A percentile compares a stretch with the other conserved stretches of the same genome.
phyloP scores from a whole-genome alignment of 1,284 basidiomycete genomes.

The Apiotrichum mycotoxinovorans region DNA sequence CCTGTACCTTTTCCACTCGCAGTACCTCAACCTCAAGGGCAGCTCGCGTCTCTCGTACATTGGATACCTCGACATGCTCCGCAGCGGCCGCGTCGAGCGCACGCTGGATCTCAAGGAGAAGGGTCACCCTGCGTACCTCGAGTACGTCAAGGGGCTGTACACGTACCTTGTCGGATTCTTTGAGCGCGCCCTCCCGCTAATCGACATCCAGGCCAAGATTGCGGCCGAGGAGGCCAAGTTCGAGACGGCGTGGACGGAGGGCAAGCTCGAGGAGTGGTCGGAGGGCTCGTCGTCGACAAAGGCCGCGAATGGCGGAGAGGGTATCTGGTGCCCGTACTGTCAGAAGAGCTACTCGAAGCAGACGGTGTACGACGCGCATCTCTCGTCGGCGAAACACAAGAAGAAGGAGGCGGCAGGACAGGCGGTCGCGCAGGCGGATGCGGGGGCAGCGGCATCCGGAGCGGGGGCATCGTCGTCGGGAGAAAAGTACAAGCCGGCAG shows the following conservation, averaged over 20 bases:
- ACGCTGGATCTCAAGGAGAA: slow-evolving; percentile 72
- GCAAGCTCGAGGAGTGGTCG: slow-evolving; percentile 74
- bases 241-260: slow-evolving; percentile 71
- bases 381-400: slow-evolving; percentile 90
- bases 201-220: slow-evolving; percentile 72
- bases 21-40: slow-evolving; percentile 85
- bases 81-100: slow-evolving; percentile 50
- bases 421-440: slow-evolving; percentile 26
- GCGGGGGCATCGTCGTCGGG: slow-evolving; percentile 48
- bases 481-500: slow-evolving; percentile 65
- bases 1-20: slow-evolving; percentile 79
- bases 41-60: slow-evolving; percentile 78
- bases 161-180: slow-evolving; percentile 81
- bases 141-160: slow-evolving; percentile 79
- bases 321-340: slow-evolving; percentile 95
- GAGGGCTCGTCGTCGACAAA: slow-evolving; percentile 43
- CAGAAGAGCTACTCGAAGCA: slow-evolving; percentile 93
- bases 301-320: slow-evolving; percentile 40
- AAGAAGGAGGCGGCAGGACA: slow-evolving; percentile 64
- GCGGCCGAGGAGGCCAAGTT: slow-evolving; percentile 66
- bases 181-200: slow-evolving; percentile 79
- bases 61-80: slow-evolving; percentile 81
- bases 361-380: slow-evolving; percentile 94
- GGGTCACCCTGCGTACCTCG: slow-evolving; percentile 70
- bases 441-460: slow-evolving; percentile 9